Base-by-base conservation (phyloP, 768 basidiomycete genomes). In the Suillus occidentalis region DNA sequence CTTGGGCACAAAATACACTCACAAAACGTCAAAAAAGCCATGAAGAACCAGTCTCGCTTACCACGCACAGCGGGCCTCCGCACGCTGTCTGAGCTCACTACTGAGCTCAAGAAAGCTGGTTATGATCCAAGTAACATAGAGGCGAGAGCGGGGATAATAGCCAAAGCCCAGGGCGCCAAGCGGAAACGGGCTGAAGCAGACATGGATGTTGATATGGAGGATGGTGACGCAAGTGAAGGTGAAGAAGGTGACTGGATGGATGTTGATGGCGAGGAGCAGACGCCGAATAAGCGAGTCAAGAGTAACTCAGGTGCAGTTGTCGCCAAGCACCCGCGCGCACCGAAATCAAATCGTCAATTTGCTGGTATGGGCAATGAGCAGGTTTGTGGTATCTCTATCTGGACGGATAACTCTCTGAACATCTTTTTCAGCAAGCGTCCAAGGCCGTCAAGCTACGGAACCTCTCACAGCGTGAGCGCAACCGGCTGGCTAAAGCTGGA, bases 401-500 rank as follows among this genome's bases (percentile, higher is more conserved):
- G 60, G 7, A 56, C 25, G 42, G 36, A 50, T 55, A 60, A 66
- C 36, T 60, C 63, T 62, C 62, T 60, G 71, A 36, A 31, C 68
- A 20, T 55, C 61, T 36, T 50, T 50, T 45, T 45, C 68, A 92
- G 89, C 94, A 97, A 89, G 87, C 83, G 39, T 82, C 87, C 66
- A 90, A 89, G 73, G 93, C 97, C 20, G 79, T 86, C 75, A 87
- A 90, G 72, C 82, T 98, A 64, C 90, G 93, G 69, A 92, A 94
- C 71, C 85, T 97, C 62, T 90, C 89, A 7, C 95, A 97, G 75
- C 84, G 97, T 69, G 85, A 85, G 62, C 90, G 94, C 65, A 97
- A 97, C 76, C 87, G 88, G 83, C 83, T 88, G 52, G 97, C 94
- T 31, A 94, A 90, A 75, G 96, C 95, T 45, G 93, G 92, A 65